Conservation (phyloP, 2,329 filamentous ascomycete species). For the Nemania abortiva region DNA sequence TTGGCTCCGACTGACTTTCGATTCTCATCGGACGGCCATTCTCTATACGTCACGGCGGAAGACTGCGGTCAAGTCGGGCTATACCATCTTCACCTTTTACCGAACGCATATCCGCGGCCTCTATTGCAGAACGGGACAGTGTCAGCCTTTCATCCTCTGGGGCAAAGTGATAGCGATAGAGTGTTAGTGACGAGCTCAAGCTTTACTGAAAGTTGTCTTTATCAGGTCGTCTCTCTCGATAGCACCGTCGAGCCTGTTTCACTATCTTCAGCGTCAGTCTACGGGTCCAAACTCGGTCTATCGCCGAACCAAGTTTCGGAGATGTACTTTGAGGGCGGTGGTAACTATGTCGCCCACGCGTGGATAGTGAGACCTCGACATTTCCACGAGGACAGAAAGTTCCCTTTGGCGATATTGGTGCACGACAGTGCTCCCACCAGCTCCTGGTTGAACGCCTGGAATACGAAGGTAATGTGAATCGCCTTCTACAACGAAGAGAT, state of each 20-base stretch:
- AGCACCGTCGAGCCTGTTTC: conserved; percentile 41
- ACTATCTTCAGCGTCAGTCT: conserved; percentile 50
- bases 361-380: conserved; percentile 56
- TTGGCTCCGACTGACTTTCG: conserved; percentile 52
- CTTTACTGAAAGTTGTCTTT: conserved; percentile 56
- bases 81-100: conserved; percentile 51
- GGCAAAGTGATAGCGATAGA: conserved; percentile 44
- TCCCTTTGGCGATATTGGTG: conserved; percentile 55
- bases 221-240: conserved; percentile 52
- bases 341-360: conserved; percentile 54
- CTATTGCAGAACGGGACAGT: conserved; percentile 17
- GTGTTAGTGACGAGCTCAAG: conserved; percentile 55
- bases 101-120: conserved; percentile 29
- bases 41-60: conserved; percentile 52
- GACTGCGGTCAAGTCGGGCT: conserved; percentile 53
- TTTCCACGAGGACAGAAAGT: conserved; percentile 54
- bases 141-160: conserved; percentile 35
- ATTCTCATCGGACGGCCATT: conserved; percentile 52
- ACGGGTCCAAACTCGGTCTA: conserved; percentile 52
- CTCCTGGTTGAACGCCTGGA: conserved; percentile 67
- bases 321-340: conserved; percentile 56
- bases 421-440: conserved; percentile 57
- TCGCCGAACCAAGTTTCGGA: conserved; percentile 55
- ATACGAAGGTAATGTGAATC: conserved; percentile 52
- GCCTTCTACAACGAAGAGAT: not conserved